Evolutionary conservation across 306 rosid species (phyloP), one percentile per base, ranked within the genome.

Genomic region (Acacia melanoxylon): DNA sequence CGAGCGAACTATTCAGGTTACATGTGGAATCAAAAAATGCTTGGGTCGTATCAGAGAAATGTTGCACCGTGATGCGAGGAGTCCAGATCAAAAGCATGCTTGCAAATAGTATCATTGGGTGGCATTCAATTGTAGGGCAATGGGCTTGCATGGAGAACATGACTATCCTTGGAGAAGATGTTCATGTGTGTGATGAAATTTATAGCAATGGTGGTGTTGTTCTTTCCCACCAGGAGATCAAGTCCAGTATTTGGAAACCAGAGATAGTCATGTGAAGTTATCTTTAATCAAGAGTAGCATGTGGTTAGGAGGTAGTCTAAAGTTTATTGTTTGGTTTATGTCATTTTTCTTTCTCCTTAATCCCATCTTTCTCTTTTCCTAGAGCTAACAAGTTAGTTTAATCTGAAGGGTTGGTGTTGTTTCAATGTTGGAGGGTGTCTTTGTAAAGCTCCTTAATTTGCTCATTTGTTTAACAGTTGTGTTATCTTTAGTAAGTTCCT

Each of bases 61-160:
- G 95, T 83, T 91, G 98, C 83, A 95, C 99, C 0, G 84, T 95
- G 13, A 95, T 95, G 99, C 97, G 93, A 0, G 99, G 98, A 51
- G 97, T 82, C 56, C 92, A 97, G 61, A 84, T 95, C 76, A 95
- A 91, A 92, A 85, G 69, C 98, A 95, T 16, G 89, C 99, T 73
- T 95, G 99, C 91, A 85, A 82, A 91, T 88, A 95, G 99, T 61
- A 95, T 95, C 87, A 87, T 95, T 16, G 99, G 99, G 27, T 95
- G 99, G 99, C 98, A 95, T 81, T 95, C 94, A 25, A 95, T 98
- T 4, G 92, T 95, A 2, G 98, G 99, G n/a, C 94, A 91, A 72
- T 95, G 98, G 99, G 95, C 99, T 42, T 94, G 97, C 11, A 91
- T 93, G 24, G 99, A 95, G 86, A 95, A 95, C 84, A 95, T 95